Evolutionary conservation across 1,284 basidiomycete genomes (phyloP), one percentile per base, ranked within the genome.

Genomic region (Microbotryum lychnidis-dioicae): DNA sequence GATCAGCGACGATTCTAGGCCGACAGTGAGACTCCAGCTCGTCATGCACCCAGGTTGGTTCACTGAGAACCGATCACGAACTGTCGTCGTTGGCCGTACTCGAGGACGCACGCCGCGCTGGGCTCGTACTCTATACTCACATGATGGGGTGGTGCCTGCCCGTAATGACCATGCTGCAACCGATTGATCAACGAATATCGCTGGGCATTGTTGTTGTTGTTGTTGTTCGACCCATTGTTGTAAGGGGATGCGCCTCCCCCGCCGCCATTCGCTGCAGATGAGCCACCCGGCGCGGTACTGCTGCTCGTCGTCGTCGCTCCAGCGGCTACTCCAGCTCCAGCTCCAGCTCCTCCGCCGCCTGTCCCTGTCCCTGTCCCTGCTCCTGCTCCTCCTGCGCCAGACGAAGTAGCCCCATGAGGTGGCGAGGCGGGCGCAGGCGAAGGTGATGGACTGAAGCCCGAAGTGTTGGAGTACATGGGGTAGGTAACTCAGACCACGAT

Each of bases 141-240:
- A 53, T 62, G 63, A 57, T 63, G 63, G 16, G 56, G 59, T 6
- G 42, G 50, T 37, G 49, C 20, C 27, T 66, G 65, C 12, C 53
- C 61, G 45, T 66, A 58, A 31, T 58, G 61, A 1, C 33, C 52
- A 50, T 62, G 58, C 50, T 65, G 64, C 10, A 68, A 57, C 44
- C 63, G 63, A 57, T 58, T 65, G 44, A 68, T 33, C 42, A 68
- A 52, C 37, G 61, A 63, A 55, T 65, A 68, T 23, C 3, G 58
- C 44, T 16, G 54, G 46, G 4, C 44, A 5, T 54, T 45, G 53
- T 12, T 23, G 44, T 42, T 42, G 14, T 42, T 42, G 37, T 42
- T 42, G 14, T 42, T 42, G 37, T n/a, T n/a, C 14, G 31, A 31
- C 31, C 9, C 1, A 31, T 8, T 8, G 31, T 31, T 31, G 31